Evolutionary conservation across 2,329 filamentous ascomycete species (phyloP).

Genomic region (Fusarium clavum): DNA sequence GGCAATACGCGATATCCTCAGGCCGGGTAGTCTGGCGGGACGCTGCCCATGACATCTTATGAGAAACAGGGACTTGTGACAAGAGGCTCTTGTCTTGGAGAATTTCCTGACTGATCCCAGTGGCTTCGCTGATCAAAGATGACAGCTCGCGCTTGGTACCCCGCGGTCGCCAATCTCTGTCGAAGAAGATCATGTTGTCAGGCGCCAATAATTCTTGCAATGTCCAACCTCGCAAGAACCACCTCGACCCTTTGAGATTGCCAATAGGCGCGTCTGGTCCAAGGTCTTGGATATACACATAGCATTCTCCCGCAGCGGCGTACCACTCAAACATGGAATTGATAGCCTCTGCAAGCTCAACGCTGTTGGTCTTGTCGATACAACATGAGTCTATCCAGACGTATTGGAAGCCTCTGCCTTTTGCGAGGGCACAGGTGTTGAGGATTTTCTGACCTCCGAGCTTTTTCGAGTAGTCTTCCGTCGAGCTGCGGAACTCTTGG

Average conservation of each 20-base stretch:
- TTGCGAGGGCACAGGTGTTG: background rate
- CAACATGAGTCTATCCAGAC: background rate
- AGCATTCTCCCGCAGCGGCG: background rate
- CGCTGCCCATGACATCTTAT: background rate
- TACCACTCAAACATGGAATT: background rate
- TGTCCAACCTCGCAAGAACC: background rate
- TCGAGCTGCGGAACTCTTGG: background rate
- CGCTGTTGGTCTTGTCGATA: background rate
- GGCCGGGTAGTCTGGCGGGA: background rate
- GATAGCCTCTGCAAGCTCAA: background rate
- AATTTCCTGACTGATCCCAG: background rate
- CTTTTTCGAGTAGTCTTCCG: background rate
- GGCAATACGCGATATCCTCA: background rate
- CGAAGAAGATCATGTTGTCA: background rate
- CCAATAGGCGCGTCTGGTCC: background rate
- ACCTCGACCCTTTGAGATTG: background rate
- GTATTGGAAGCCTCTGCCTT: background rate
- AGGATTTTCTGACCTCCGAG: background rate
- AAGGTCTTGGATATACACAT: background rate
- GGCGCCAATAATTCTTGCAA: background rate
- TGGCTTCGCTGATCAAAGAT: no score
- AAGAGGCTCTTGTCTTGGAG: background rate
- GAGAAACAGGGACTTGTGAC: background rate
- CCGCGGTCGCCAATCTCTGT: background rate
- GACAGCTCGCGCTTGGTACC: no score